Conservation (phyloP, 2,329 filamentous ascomycete genomes). For the Cladophialophora psammophila region DNA sequence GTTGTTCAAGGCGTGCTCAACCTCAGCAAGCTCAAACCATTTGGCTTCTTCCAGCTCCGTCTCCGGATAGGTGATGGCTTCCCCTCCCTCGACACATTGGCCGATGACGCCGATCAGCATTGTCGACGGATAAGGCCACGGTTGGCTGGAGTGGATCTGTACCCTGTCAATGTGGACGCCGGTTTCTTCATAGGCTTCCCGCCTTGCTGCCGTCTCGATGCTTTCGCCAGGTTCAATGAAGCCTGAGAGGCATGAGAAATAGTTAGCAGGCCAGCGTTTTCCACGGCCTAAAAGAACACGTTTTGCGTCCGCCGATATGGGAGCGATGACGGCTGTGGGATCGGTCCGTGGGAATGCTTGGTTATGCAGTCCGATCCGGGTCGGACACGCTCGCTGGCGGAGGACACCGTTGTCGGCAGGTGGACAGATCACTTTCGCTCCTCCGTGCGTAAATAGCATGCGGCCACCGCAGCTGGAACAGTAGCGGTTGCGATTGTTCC, state of each 20-base stretch:
- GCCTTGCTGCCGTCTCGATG: slow-evolving; percentile 79
- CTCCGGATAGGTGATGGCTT: slow-evolving; percentile 77
- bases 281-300: slow-evolving; percentile 82
- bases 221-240: slow-evolving; percentile 86
- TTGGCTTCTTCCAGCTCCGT: slow-evolving; percentile 87
- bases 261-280: slow-evolving; percentile 79
- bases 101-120: slow-evolving; percentile 87
- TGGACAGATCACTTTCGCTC: slow-evolving; percentile 54
- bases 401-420: slow-evolving; percentile 49
- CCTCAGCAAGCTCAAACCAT: slow-evolving; percentile 85
- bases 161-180: slow-evolving; percentile 78
- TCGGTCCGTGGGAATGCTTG: slow-evolving; percentile 90
- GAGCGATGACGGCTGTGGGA: slow-evolving; percentile 94
- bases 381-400: slow-evolving; percentile 71
- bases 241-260: slow-evolving; percentile 87
- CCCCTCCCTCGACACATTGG: slow-evolving; percentile 72
- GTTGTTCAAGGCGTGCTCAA: slow-evolving; percentile 70
- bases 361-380: slow-evolving; percentile 85
- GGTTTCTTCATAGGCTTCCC: slow-evolving; percentile 85
- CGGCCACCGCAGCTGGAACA: slow-evolving; percentile 86
- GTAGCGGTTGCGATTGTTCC: slow-evolving; percentile 91
- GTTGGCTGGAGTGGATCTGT: slow-evolving; percentile 80
- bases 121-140: slow-evolving; percentile 84
- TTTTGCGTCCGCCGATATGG: slow-evolving; percentile 79
- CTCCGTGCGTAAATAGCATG: slow-evolving; percentile 65